phyloP scores from a whole-genome alignment of 2,329 filamentous ascomycete genomes.

The Colletotrichum phormii region DNA sequence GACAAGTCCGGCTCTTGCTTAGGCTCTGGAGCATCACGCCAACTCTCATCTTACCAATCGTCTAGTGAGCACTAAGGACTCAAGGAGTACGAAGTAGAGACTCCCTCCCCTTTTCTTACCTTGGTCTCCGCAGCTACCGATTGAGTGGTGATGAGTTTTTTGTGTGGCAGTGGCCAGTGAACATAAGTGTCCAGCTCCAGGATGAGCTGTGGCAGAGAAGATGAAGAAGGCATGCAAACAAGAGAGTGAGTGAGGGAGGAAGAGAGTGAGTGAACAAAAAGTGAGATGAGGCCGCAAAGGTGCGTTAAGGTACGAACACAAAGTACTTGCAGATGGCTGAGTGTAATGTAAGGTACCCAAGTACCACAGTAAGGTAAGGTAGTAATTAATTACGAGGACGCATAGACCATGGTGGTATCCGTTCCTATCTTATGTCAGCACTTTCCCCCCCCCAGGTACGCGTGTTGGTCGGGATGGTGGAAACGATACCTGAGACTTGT shows the following conservation, averaged over 20 bases:
- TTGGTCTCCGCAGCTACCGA: neutral
- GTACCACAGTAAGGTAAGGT: neutral
- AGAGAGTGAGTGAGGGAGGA: neutral
- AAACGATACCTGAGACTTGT: neutral
- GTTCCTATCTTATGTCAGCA: neutral
- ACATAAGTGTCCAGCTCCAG: neutral
- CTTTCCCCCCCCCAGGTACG: neutral
- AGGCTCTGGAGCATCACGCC: too few species aligned
- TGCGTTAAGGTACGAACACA: neutral
- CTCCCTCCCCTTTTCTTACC: neutral
- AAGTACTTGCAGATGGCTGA: too few species aligned
- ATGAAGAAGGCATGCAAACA: neutral
- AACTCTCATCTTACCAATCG: too few species aligned
- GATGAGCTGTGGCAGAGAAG: neutral
- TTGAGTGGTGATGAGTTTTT: neutral
- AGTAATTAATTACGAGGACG: neutral
- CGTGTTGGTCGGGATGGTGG: slow-evolving; percentile 11
- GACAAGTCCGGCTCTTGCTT: slow-evolving; percentile 18
- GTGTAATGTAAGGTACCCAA: too few species aligned
- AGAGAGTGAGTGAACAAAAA: neutral
- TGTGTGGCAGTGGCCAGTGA: neutral
- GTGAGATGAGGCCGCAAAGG: neutral
- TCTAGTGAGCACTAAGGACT: too few species aligned
- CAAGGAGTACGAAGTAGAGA: neutral
- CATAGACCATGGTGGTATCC: neutral